Evolutionary conservation across 1,139 yeast species (phyloP), one percentile per base, ranked within the genome.

Genomic region (Yamadazyma spencermartinsiae): DNA sequence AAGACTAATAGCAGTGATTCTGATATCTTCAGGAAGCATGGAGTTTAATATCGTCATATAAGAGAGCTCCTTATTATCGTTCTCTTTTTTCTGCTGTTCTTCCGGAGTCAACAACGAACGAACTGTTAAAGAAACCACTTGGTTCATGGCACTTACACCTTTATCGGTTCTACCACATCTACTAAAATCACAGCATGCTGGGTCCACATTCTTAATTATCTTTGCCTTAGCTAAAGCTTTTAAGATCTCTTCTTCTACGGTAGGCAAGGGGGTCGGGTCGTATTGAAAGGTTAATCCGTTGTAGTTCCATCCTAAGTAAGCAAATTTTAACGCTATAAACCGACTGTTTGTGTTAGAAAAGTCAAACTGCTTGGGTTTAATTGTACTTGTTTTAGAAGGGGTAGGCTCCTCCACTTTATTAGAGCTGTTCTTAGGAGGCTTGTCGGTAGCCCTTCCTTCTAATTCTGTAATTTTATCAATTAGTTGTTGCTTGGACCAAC

Each of bases 111-210:
- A 60, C 21, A 72, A 68, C 0, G 97, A 87, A 46, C 99, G 71
- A 17, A 92, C 83, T 16, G 72, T 65, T 30, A 92, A 66, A 0
- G 96, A 82, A 10, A 92, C 83, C 6, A 92, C 98, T 61, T 92
- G 99, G 51, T 88, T 86, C 83, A 92, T 79, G 0, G 99, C 98
- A 64, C 96, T 86, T 5, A 92, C 99, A 11, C 98, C 98, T 50
- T 81, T 83, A 54, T 92, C 99, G 0, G 99, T 92, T 52, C 99
- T 72, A 0, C 99, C 99, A 63, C 98, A 94, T 45, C 98, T 68
- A 49, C 95, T 85, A 59, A 90, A 90, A 12, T 74, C 67, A 40
- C 85, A 79, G 37, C 74, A 78, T 2, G 74, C 79, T 1, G 89
- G 89, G 11, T 72, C 76, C 21, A 75, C 61, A 1, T 79, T 69